These are phyloP conservation scores for Pyricularia sp. DNA, from an alignment of 2,329 filamentous ascomycete genomes.

Conservation along the genomic window DNA sequence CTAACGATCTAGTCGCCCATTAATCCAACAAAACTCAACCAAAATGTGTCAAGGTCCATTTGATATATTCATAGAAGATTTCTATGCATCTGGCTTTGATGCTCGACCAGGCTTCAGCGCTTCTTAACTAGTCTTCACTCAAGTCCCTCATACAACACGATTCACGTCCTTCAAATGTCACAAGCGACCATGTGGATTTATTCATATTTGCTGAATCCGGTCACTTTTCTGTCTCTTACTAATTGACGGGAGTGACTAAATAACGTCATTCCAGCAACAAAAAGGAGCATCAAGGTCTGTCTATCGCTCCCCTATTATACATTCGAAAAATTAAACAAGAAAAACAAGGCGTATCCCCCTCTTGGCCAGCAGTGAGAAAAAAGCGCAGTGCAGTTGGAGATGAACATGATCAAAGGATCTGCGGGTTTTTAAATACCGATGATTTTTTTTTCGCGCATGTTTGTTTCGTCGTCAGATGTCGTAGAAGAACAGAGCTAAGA, in stretches of 20 bases:
- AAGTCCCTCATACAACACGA: neutral
- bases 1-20: too few relatives aligned
- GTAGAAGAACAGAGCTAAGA: neutral
- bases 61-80: too few relatives aligned
- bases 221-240: neutral
- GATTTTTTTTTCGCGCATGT: neutral
- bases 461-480: slow-evolving; percentile 1
- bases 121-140: neutral
- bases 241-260: neutral
- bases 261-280: neutral
- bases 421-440: neutral
- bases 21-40: too few relatives aligned
- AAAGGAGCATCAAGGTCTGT: neutral
- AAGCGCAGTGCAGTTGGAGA: neutral
- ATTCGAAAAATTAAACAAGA: slow-evolving; percentile 9
- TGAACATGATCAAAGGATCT: neutral
- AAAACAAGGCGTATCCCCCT: slow-evolving; percentile 13
- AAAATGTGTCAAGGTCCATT: too few relatives aligned
- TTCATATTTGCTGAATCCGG: neutral
- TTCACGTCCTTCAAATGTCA: neutral
- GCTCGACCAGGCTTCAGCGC: too few relatives aligned
- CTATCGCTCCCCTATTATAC: slow-evolving; percentile 8
- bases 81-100: neutral
- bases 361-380: neutral
- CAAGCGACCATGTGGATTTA: neutral